phyloP scores from a whole-genome alignment of 202 grass and related monocot genomes.

The Digitaria exilis region DNA sequence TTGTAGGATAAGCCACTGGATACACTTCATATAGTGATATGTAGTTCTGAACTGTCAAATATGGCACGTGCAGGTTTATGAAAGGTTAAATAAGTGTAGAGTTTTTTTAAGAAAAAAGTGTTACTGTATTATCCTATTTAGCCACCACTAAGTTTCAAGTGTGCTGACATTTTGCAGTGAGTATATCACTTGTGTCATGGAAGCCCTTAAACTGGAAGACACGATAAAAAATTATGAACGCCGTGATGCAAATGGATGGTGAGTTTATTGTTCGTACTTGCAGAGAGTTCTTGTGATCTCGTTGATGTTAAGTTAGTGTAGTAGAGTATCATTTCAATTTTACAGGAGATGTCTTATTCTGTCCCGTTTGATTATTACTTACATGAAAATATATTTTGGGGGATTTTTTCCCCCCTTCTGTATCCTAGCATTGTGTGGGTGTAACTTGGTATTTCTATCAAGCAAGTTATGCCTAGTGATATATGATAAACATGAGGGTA shows the following conservation, averaged over 20 bases:
- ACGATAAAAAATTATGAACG: conserved; percentile 94
- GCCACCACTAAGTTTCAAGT: conserved; percentile 36
- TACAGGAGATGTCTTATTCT: neutral
- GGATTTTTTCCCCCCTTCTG: neutral
- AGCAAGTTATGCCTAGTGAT: conserved; percentile 19
- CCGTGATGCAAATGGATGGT: conserved; percentile 95
- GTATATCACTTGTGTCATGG: conserved; percentile 94
- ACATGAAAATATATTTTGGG: neutral
- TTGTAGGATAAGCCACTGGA: conserved; percentile 3
- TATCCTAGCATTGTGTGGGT: conserved; percentile 14
- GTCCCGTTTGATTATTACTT: conserved; percentile 18
- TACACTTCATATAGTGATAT: conserved; percentile 41
- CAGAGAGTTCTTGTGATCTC: neutral
- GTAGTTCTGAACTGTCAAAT: conserved; percentile 3
- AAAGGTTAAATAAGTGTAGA: conserved; percentile 25
- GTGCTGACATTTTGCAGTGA: conserved; percentile 67
- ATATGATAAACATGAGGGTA: conserved; percentile 14
- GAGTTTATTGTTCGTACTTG: conserved; percentile 48
- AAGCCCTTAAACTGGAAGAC: conserved; percentile 97
- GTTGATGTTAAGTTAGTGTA: neutral
- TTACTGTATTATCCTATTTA: conserved; percentile 21
- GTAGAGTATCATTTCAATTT: conserved; percentile 5
- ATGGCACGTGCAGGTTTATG: conserved; percentile 25
- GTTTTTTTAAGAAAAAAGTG: neutral
- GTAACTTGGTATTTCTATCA: conserved; percentile 19